phyloP scores from a whole-genome alignment of 1,284 basidiomycete genomes.

The Dichomitus squalens region DNA sequence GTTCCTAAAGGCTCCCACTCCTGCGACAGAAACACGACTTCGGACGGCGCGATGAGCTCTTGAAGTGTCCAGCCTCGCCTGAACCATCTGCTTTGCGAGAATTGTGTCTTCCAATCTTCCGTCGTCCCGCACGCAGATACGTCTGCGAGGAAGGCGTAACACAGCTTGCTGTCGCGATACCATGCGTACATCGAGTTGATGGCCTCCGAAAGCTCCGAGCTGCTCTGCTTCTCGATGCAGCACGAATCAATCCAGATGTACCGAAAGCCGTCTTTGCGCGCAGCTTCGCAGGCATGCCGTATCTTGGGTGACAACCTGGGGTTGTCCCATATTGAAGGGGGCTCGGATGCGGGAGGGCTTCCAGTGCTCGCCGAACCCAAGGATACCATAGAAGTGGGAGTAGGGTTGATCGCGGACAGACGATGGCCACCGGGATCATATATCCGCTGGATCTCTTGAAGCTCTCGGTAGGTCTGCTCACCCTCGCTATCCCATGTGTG shows the following conservation, averaged over 20 bases:
- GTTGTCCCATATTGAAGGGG: neutral
- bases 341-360: too few species aligned
- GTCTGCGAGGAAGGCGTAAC: neutral
- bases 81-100: neutral
- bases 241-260: neutral
- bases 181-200: neutral
- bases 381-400: too few species aligned
- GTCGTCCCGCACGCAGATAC: neutral
- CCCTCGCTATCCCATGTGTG: too few species aligned
- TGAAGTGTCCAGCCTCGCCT: neutral
- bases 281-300: neutral
- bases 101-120: neutral
- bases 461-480: too few species aligned
- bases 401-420: too few species aligned
- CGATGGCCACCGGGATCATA: too few species aligned
- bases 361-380: too few species aligned
- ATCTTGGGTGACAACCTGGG: neutral
- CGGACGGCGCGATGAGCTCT: neutral
- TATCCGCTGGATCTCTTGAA: too few species aligned
- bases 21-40: neutral
- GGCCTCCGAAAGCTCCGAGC: neutral
- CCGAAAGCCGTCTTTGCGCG: neutral
- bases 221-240: neutral
- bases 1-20: neutral
- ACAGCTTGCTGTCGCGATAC: neutral